phyloP scores from a whole-genome alignment of 495 filamentous ascomycete genomes.

The Penicillium canescens region DNA sequence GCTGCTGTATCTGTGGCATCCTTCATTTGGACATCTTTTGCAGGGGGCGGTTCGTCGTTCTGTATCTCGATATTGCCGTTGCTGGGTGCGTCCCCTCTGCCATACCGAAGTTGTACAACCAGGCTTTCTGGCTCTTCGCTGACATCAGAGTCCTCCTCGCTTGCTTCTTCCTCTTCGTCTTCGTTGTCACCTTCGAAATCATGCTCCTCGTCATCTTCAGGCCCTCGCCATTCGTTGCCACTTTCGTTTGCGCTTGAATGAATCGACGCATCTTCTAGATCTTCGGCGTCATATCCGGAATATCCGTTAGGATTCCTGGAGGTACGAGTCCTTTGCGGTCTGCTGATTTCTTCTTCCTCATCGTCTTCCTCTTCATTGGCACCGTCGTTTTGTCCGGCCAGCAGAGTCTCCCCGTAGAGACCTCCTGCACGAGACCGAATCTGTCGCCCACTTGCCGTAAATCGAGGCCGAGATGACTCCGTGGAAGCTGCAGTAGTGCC shows the following conservation, averaged over 20 bases:
- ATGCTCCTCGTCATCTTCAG: slow-evolving; percentile 72
- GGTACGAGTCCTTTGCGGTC: slow-evolving; percentile 32
- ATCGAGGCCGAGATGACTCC: slow-evolving; percentile 70
- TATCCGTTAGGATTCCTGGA: slow-evolving; percentile 42
- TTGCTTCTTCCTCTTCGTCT: slow-evolving; percentile 61
- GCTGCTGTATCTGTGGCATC: slow-evolving; percentile 2
- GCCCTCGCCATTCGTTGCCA: slow-evolving; percentile 66
- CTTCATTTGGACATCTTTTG: slow-evolving; percentile 16
- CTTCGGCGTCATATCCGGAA: slow-evolving; percentile 55
- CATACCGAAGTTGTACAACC: slow-evolving; percentile 64
- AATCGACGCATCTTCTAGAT: slow-evolving; percentile 65
- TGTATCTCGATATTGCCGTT: slow-evolving; percentile 18
- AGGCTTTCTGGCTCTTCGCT: slow-evolving; percentile 58
- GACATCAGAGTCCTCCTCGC: slow-evolving; percentile 58
- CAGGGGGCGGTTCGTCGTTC: slow-evolving; percentile 23
- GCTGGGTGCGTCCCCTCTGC: slow-evolving; percentile 31
- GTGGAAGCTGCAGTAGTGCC: slow-evolving; percentile 71
- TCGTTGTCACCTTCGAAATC: slow-evolving; percentile 65
- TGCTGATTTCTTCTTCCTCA: slow-evolving; percentile 31
- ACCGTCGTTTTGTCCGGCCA: slow-evolving; percentile 51
- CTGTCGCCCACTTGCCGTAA: slow-evolving; percentile 88
- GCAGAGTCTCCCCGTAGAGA: slow-evolving; percentile 72
- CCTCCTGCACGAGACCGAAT: slow-evolving; percentile 74
- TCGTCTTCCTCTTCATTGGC: slow-evolving; percentile 26
- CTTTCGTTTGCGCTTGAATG: slow-evolving; percentile 57